Evolutionary conservation across 768 basidiomycete genomes (phyloP).

Genomic region (Trametes punicea): DNA sequence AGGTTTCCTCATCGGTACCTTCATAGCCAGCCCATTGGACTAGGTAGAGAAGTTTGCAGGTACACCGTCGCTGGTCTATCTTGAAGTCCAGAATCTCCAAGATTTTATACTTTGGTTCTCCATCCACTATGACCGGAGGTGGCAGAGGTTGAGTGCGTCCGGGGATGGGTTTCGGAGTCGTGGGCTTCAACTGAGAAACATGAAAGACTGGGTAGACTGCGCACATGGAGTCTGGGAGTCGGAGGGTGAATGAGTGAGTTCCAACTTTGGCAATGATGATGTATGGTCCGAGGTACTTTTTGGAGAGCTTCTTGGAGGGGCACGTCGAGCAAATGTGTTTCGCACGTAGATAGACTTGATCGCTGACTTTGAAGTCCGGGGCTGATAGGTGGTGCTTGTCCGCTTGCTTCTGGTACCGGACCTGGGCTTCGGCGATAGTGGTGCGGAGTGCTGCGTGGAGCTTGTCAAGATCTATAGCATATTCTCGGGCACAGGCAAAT

Average conservation of each 20-base stretch:
- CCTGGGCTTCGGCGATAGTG: slow-evolving; percentile 19
- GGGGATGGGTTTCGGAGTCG: too few species aligned
- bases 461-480: slow-evolving; percentile 22
- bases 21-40: slow-evolving; percentile 3
- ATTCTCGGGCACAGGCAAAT: slow-evolving; percentile 10
- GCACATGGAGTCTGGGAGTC: slow-evolving; percentile 22
- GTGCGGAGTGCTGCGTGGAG: slow-evolving; percentile 21
- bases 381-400: slow-evolving; percentile 1
- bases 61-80: neutral
- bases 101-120: slow-evolving; percentile 9
- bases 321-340: neutral
- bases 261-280: slow-evolving; percentile 22
- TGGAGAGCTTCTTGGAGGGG: slow-evolving; percentile 24
- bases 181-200: slow-evolving; percentile 15
- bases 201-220: slow-evolving; percentile 26
- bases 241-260: slow-evolving; percentile 22
- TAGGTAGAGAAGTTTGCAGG: neutral
- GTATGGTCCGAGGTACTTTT: slow-evolving; percentile 23
- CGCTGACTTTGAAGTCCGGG: slow-evolving; percentile 2
- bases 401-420: slow-evolving; percentile 3
- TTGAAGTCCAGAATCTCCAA: slow-evolving; percentile 15
- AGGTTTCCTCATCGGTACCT: neutral
- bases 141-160: slow-evolving; percentile 6
- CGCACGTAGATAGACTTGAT: neutral
- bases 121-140: slow-evolving; percentile 9